These are phyloP conservation scores for Tetrapyrgos nigripes DNA, from an alignment of 1,284 basidiomycete genomes.

Conservation along the genomic window DNA sequence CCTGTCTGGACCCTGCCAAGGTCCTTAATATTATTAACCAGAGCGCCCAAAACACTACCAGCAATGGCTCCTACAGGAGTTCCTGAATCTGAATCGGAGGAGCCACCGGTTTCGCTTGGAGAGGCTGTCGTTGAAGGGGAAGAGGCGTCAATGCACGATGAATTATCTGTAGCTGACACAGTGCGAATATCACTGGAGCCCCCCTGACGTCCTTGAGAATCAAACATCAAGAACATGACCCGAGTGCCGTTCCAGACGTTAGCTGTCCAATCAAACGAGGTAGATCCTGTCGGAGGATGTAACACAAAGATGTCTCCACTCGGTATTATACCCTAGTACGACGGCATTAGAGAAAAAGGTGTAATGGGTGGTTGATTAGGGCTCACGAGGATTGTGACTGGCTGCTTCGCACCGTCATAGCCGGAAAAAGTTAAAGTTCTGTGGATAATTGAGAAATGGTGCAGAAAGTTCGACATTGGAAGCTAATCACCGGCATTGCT, in stretches of 20 bases:
- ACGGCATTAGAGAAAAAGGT: slow-evolving; percentile 7
- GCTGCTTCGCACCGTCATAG: slow-evolving; percentile 59
- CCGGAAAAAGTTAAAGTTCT: slow-evolving; percentile 61
- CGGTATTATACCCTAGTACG: slow-evolving; percentile 66
- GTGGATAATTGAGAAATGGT: slow-evolving; percentile 4
- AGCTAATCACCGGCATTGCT: slow-evolving; percentile 75
- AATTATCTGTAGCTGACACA: slow-evolving; percentile 56
- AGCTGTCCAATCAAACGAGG: slow-evolving; percentile 63
- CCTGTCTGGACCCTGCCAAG: too few relatives aligned
- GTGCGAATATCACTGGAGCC: slow-evolving; percentile 58
- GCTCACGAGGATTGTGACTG: slow-evolving; percentile 66
- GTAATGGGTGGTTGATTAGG: background rate
- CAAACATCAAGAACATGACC: slow-evolving; percentile 67
- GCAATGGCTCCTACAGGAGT: too few relatives aligned
- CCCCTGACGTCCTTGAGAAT: slow-evolving; percentile 60
- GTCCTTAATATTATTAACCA: too few relatives aligned
- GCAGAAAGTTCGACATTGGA: too few relatives aligned
- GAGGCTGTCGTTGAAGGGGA: too few relatives aligned
- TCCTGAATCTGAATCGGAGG: too few relatives aligned
- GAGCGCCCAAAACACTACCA: too few relatives aligned
- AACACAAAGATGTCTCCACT: slow-evolving; percentile 60
- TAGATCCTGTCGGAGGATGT: slow-evolving; percentile 46
- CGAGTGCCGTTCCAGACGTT: slow-evolving; percentile 65
- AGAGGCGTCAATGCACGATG: slow-evolving; percentile 59
- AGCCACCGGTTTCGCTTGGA: too few relatives aligned